Conservation (phyloP, 2,329 filamentous ascomycete genomes). For the Venturia asperata region DNA sequence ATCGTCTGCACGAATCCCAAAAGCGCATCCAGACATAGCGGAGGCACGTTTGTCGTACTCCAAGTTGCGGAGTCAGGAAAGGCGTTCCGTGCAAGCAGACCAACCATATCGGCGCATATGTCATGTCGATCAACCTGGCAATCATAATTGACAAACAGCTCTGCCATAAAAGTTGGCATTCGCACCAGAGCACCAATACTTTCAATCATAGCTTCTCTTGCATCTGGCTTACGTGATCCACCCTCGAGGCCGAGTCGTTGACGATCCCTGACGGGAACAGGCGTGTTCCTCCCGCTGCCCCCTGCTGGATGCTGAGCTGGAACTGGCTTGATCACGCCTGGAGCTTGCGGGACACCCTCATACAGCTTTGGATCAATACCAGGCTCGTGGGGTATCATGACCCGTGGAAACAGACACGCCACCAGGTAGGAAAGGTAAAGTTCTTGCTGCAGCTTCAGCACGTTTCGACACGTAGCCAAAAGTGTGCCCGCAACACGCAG, state of each 20-base stretch:
- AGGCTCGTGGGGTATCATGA: constrained; percentile 84
- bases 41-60: constrained; percentile 97
- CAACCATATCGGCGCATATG: constrained; percentile 91
- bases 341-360: constrained; percentile 83
- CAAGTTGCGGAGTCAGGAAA: constrained; percentile 96
- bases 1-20: constrained; percentile 89
- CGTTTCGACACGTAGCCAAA: constrained; percentile 78
- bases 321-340: constrained; percentile 73
- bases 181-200: constrained; percentile 84
- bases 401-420: constrained; percentile 84
- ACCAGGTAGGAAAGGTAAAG: constrained; percentile 91
- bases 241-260: constrained; percentile 91
- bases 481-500: constrained; percentile 86
- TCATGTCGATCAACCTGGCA: constrained; percentile 88
- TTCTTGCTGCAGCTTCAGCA: constrained; percentile 94
- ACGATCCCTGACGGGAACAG: constrained; percentile 84
- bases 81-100: constrained; percentile 84
- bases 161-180: constrained; percentile 90
- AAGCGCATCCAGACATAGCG: constrained; percentile 85
- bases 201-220: constrained; percentile 96
- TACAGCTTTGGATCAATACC: constrained; percentile 89
- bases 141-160: constrained; percentile 97
- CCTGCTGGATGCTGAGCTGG: constrained; percentile 49
- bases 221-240: constrained; percentile 84
- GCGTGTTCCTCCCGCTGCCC: constrained; percentile 76